A percentile compares a stretch with the other conserved stretches of the same genome.
These are phyloP conservation scores for Selenicereus undatus DNA, from an alignment of 148 eudicot genomes.

Conservation along the genomic window DNA sequence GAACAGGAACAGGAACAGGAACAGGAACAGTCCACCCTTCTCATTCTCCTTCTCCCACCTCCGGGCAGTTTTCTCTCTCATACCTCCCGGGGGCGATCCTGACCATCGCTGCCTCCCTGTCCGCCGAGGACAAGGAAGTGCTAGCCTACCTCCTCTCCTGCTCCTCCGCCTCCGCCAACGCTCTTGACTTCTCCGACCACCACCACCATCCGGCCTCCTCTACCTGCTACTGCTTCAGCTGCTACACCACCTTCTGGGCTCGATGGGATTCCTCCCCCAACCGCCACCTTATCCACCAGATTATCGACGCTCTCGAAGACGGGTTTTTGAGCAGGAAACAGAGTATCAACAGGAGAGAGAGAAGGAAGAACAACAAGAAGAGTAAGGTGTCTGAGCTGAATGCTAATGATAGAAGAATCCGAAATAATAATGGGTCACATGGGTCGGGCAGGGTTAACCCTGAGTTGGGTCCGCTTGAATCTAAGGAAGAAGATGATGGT, in stretches of 20 bases:
- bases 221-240: slow-evolving; percentile 59
- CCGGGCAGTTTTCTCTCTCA: slow-evolving; percentile 46
- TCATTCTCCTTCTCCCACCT: slow-evolving; percentile 30
- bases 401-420: background rate
- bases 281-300: slow-evolving; percentile 69
- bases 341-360: slow-evolving; percentile 16
- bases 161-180: slow-evolving; percentile 23
- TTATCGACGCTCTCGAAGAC: slow-evolving; percentile 73
- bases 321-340: slow-evolving; percentile 19
- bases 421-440: background rate
- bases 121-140: slow-evolving; percentile 59
- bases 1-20: no score
- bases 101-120: slow-evolving; percentile 52
- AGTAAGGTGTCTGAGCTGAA: background rate
- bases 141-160: slow-evolving; percentile 73
- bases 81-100: slow-evolving; percentile 62
- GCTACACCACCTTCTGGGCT: slow-evolving; percentile 68
- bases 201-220: slow-evolving; percentile 46
- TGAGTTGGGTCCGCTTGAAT: slow-evolving; percentile 11
- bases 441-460: slow-evolving; percentile 12
- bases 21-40: slow-evolving; percentile 65
- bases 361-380: slow-evolving; percentile 12
- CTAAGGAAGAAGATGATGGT: slow-evolving; percentile 28
- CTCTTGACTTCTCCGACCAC: slow-evolving; percentile 8
- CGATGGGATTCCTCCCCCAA: slow-evolving; percentile 81